Base-by-base conservation (phyloP, 345 rosid species). In the Populus ilicifolia region DNA sequence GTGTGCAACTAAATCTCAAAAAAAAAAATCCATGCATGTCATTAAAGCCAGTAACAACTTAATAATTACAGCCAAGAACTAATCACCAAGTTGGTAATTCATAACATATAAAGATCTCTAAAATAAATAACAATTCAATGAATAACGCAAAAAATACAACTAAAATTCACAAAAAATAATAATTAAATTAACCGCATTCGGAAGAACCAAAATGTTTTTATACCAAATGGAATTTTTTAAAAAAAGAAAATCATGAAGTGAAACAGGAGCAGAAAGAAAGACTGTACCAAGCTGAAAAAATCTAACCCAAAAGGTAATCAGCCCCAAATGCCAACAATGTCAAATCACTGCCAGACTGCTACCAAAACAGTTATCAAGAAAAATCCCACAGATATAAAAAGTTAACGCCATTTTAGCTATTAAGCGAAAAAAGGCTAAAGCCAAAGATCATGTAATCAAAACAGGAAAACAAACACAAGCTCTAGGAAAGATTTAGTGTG, bases 401-500 rank as follows among this genome's bases (percentile, higher is more conserved):
- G 13, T 4, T 62, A 16, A 23, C 10, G 39, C 30, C 66, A 77
- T 70, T 77, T 41, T 33, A 44, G 75, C 71, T 54, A 30, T 43
- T 8, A 0, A 18, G 71, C 66, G 54, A 39, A 17, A 36, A 78
- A 38, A 36, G 66, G 67, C 67, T 25, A 36, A 27, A 18, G 39
- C 43, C 25, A 41, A 4, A 35, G 38, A 5, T 44, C 18, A 23
- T 27, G 20, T 35, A 77, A 77, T 77, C 70, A 63, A 33, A 78
- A 67, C 72, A n/a, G 30, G 68, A 78, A 78, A 43, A 52, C 68
- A 67, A 54, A 52, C 38, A 52, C 5, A 43, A 50, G 44, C 8
- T 23, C 46, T 4, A 48, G 13, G 38, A 46, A 10, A 73, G 73
- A 69, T 72, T 78, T 67, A 41, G 73, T 59, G n/a, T 33, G 69